Base-by-base conservation (phyloP, 495 filamentous ascomycete genomes). In the Aspergillus homomorphus region DNA sequence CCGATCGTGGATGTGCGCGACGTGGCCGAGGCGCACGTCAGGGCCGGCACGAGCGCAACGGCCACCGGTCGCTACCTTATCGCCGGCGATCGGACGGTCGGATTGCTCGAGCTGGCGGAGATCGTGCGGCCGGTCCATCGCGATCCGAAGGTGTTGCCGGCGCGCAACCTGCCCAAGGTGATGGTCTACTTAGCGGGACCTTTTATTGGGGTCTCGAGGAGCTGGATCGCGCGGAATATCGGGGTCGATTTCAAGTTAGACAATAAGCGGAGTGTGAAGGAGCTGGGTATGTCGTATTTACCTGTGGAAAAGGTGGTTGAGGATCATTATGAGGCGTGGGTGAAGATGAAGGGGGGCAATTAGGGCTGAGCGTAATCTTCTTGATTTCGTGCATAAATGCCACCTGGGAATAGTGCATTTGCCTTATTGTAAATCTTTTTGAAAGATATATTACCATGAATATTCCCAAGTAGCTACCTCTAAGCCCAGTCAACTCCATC, bases 281-380 rank as follows among this genome's bases (percentile, higher is more conserved):
- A 51, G 48, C 18, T 51, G 48, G 48, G 48, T 6, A 51, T 51
- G 48, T 7, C 14, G 23, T 51, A 51, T 30, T 8, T 15, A 1
- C 14, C 23, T 9, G 24, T 10, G 12, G 48, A 51, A 14, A n/a
- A 30, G 23, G 24, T 51, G 23, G 10, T 51, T 1, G 30, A 10
- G 48, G 48, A 30, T 30, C 48, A 51, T 18, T 51, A 51, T 51
- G 48, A 51, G 48, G 48, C 6, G 22, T 51, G 48, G 48, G 0
- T 51, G 15, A 9, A 7, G 24, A 30, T 9, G n/a, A 30, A 16
- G 15, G 48, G 14, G 23, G 23, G 15, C 0, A 16, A 19, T 3
- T 51, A 30, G 33, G 33, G 33, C 33, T 38, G 10, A n/a, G n/a
- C n/a, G n/a, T n/a, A n/a, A n/a, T n/a, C n/a, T n/a, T n/a, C n/a